Evolutionary conservation across 257 asterid genomes (phyloP), one percentile per base, ranked within the genome.

Genomic region (Capsicum pubescens): DNA sequence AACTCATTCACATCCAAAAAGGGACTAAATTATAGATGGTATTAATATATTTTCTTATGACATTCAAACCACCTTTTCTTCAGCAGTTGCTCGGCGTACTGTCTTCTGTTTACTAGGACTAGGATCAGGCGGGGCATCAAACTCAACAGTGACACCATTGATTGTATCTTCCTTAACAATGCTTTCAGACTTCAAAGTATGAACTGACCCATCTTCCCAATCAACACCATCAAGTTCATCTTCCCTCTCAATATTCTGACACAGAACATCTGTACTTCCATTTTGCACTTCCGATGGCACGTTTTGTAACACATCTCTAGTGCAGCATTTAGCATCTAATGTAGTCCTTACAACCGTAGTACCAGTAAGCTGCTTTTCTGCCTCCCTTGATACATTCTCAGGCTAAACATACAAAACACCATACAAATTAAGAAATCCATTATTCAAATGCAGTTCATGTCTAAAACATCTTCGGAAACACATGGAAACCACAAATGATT

Each of bases 141-240:
- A 92, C 89, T 95, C 97, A 85, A 97, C 91, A 63, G 92, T 90
- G 84, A 96, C 89, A 63, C 98, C 98, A 84, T 82, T 86, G 32
- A 81, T 81, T 48, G 68, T 86, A 87, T 83, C 91, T 86, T 87
- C 96, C 63, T 71, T 85, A 39, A 59, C 79, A 83, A 87, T 86
- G 54, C 87, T 86, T 14, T 35, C 55, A 42, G 92, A 82, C 77
- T 88, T 82, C 71, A 84, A 60, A 84, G 86, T 42, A 87, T 91
- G 90, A 59, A 88, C 72, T 16, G 87, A 81, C 63, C 99, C 99
- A 79, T 94, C 95, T 90, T 97, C 99, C 99, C 99, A 97, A 82
- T 93, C 95, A 78, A 84, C 79, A 83, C 87, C 94, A 84, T 93
- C 93, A 79, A 74, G 80, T 68, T 87, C 92, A 84, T 89, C 90